Conservation (phyloP, 2,329 filamentous ascomycete genomes). For the Periconia digitata region DNA sequence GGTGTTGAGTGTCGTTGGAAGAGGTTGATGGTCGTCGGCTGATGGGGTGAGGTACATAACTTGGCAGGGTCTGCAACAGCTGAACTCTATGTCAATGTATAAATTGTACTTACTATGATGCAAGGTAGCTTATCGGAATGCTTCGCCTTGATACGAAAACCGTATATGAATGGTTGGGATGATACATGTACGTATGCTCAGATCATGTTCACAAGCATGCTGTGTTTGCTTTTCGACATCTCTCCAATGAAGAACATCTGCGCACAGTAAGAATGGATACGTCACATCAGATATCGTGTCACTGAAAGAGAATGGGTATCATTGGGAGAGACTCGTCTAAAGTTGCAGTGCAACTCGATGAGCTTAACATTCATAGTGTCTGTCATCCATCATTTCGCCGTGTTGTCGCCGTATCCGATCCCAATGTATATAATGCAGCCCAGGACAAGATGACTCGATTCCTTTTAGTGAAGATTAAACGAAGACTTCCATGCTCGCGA, state of each 20-base stretch:
- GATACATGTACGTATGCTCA: too few relatives aligned
- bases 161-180: too few relatives aligned
- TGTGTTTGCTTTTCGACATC: too few relatives aligned
- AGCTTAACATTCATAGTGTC: conserved; percentile 41
- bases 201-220: too few relatives aligned
- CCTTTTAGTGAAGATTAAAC: not conserved
- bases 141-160: too few relatives aligned
- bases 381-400: conserved; percentile 44
- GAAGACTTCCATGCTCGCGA: not conserved
- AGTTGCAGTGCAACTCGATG: conserved; percentile 27
- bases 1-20: not conserved
- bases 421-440: conserved; percentile 36
- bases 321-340: conserved; percentile 35
- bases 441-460: conserved; percentile 19
- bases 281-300: not conserved
- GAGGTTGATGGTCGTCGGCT: not conserved
- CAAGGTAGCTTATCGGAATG: too few relatives aligned
- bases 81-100: too few relatives aligned
- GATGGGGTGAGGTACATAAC: not conserved
- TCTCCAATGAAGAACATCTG: too few relatives aligned
- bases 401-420: conserved; percentile 34
- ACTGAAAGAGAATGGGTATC: conserved; percentile 38
- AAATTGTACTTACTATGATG: not conserved
- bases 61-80: too few relatives aligned
- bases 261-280: not conserved